phyloP scores from a whole-genome alignment of 108 stramenopile species.

The Aureococcus anophagefferens region DNA sequence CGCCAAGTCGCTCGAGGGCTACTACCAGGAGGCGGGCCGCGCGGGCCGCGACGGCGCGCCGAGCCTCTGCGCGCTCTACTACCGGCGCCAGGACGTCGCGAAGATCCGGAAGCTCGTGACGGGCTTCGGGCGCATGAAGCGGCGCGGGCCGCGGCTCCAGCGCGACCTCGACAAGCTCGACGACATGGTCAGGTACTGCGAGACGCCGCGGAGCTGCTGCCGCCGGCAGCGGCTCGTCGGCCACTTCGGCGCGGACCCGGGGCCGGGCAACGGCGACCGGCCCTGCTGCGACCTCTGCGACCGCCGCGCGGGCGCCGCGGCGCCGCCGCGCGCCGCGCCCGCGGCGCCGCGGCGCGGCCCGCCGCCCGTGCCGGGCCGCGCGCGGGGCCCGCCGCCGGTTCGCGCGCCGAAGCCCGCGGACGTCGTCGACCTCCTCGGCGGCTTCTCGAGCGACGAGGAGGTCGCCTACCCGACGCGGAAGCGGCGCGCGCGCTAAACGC shows the following conservation, averaged over 20 bases:
- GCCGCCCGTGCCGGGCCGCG: no score
- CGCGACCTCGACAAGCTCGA: background rate
- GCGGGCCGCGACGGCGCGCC: constrained; percentile 86
- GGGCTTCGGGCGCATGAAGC: background rate
- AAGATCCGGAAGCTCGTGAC: background rate
- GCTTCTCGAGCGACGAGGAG: no score
- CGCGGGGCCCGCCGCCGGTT: no score
- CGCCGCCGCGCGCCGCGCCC: no score
- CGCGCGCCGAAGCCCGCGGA: no score
- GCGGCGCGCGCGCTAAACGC: no score
- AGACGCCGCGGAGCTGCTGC: background rate
- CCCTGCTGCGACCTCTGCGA: background rate
- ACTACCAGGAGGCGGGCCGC: constrained; percentile 90
- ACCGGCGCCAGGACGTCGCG: constrained; percentile 8
- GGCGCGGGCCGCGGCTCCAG: background rate
- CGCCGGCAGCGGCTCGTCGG: background rate
- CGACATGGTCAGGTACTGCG: background rate
- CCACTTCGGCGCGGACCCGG: background rate
- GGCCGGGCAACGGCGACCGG: background rate
- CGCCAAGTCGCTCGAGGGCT: constrained; percentile 79
- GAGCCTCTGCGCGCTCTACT: constrained; percentile 63
- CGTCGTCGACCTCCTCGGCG: no score
- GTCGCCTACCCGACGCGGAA: no score
- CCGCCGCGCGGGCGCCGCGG: no score
- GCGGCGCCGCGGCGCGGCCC: no score